phyloP scores from a whole-genome alignment of 495 filamentous ascomycete species.

The Annulohypoxylon maeteangense region DNA sequence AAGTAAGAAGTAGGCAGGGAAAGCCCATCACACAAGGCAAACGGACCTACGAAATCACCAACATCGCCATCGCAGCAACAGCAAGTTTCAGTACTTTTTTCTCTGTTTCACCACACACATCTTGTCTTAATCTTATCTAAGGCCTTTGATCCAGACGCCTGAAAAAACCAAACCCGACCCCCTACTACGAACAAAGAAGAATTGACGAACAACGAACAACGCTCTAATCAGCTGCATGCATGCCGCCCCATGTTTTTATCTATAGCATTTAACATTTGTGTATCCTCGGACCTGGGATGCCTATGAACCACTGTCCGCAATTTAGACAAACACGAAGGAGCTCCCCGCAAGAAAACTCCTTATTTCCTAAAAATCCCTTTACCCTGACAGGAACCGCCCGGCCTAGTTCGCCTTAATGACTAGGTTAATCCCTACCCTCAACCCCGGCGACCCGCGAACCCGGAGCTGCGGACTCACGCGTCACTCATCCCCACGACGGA shows the following conservation, averaged over 20 bases:
- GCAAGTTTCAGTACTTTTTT: not conserved
- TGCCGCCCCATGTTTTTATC: slow-evolving; percentile 17
- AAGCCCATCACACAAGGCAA: not conserved
- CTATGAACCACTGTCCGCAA: not conserved
- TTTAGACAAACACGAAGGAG: slow-evolving; percentile 4
- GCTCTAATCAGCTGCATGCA: slow-evolving; percentile 5
- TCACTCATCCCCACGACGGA: slow-evolving; percentile 23
- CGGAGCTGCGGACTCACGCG: slow-evolving; percentile 11
- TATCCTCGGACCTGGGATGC: slow-evolving; percentile 27
- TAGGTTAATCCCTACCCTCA: not conserved
- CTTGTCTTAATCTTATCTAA: slow-evolving; percentile 1
- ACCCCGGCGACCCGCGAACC: slow-evolving; percentile 2
- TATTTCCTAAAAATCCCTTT: slow-evolving; percentile 24
- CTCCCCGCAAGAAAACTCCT: slow-evolving; percentile 3
- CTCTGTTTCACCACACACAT: not conserved
- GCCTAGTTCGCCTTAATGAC: slow-evolving; percentile 14
- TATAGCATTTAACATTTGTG: slow-evolving; percentile 12
- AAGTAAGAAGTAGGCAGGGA: not conserved
- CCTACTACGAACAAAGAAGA: not conserved
- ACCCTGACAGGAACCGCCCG: slow-evolving; percentile 1
- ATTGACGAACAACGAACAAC: too few relatives aligned
- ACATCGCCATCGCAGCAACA: not conserved
- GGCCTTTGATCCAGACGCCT: not conserved
- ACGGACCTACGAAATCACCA: not conserved
- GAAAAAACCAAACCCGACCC: not conserved